Conservation (phyloP, 2,329 filamentous ascomycete species). For the Alternaria sp. region DNA sequence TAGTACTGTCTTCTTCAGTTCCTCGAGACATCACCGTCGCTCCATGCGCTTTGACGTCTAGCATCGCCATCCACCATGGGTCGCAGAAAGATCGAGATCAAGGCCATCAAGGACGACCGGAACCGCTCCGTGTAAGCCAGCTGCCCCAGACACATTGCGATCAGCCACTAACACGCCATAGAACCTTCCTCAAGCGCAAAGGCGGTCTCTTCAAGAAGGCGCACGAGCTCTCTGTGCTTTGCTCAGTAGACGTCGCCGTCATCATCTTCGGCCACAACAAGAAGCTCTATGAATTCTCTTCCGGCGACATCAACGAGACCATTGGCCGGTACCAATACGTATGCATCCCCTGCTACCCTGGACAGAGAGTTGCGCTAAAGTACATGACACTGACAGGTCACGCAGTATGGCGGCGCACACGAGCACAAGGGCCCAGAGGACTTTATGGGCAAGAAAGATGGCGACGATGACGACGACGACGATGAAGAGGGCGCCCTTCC, state of each 20-base stretch:
- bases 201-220: constrained; percentile 99
- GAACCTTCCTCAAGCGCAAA: constrained; percentile 98
- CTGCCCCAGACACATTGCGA: constrained; percentile 25
- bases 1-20: constrained; percentile 33
- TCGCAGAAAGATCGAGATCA: constrained; percentile 99
- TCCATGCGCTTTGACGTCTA: constrained; percentile 45
- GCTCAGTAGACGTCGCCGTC: constrained; percentile 97
- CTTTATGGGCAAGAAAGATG: constrained; percentile 79
- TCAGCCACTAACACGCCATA: constrained; percentile 54
- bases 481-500: constrained; percentile 76
- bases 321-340: constrained; percentile 91
- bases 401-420: constrained; percentile 87
- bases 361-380: constrained; percentile 33
- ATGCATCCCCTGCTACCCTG: constrained; percentile 54
- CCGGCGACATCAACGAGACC: constrained; percentile 89
- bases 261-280: constrained; percentile 99
- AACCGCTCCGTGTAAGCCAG: constrained; percentile 91
- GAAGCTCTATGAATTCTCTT: constrained; percentile 98
- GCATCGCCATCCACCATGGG: constrained; percentile 70
- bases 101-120: constrained; percentile 97
- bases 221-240: constrained; percentile 96
- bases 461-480: constrained; percentile 83
- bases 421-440: constrained; percentile 96
- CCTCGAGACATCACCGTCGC: constrained; percentile 25
- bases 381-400: constrained; percentile 31